A percentile compares a stretch with the other conserved stretches of the same genome.
Evolutionary conservation across 108 stramenopile genomes (phyloP).

Genomic region (Chaetoceros tenuissimus): DNA sequence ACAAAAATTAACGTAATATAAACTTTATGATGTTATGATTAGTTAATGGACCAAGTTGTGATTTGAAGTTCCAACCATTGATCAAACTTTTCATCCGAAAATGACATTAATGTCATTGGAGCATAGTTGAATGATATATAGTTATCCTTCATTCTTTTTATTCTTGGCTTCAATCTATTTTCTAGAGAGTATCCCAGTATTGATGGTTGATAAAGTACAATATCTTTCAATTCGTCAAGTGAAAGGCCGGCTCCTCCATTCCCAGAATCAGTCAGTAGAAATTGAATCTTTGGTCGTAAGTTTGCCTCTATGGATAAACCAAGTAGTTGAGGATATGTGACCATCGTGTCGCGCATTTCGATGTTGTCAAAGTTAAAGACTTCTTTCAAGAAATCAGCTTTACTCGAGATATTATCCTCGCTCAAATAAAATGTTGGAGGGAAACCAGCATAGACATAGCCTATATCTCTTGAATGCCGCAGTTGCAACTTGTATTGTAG

Average conservation of each 20-base stretch:
- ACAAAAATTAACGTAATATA: slow-evolving; percentile 7
- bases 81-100: slow-evolving; percentile 32
- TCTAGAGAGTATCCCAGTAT: slow-evolving; percentile 35
- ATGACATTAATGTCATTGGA: slow-evolving; percentile 34
- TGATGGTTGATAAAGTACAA: slow-evolving; percentile 40
- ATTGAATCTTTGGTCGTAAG: slow-evolving; percentile 25
- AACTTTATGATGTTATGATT: too few relatives aligned
- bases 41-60: too few relatives aligned
- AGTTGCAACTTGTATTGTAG: background rate
- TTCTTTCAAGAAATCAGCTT: slow-evolving; percentile 22
- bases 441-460: slow-evolving; percentile 14
- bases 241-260: background rate
- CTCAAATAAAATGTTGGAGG: slow-evolving; percentile 34
- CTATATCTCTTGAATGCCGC: background rate
- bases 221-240: slow-evolving; percentile 21
- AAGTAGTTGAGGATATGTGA: slow-evolving; percentile 34
- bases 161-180: slow-evolving; percentile 21
- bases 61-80: too few relatives aligned
- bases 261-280: slow-evolving; percentile 22
- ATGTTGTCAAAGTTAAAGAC: slow-evolving; percentile 9
- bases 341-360: slow-evolving; percentile 20
- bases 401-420: slow-evolving; percentile 19
- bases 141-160: slow-evolving; percentile 14
- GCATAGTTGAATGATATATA: slow-evolving; percentile 26
- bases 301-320: slow-evolving; percentile 31